phyloP scores from a whole-genome alignment of 192 early-diverging fungal genomes.

The Podila epigama region DNA sequence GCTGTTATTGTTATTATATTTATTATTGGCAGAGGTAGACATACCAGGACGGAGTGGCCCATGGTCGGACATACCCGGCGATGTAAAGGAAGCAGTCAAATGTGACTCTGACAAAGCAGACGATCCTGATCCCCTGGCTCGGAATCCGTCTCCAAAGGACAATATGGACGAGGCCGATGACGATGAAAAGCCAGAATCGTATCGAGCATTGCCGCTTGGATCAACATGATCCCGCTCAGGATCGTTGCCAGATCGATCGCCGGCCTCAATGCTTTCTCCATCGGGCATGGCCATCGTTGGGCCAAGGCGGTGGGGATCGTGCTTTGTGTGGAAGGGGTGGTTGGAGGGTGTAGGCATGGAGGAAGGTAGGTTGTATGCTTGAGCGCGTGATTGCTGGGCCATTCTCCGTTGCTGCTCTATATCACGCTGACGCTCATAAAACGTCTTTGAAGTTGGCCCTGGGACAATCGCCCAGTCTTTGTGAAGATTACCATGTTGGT shows the following conservation, averaged over 20 bases:
- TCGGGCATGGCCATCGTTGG: too few relatives aligned
- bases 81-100: neutral
- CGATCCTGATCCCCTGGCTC: neutral
- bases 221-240: neutral
- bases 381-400: neutral
- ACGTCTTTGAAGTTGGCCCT: constrained; percentile 19
- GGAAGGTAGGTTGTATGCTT: neutral
- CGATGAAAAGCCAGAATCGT: neutral
- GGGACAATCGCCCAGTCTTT: constrained; percentile 40
- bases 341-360: neutral
- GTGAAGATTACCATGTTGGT: constrained; percentile 32
- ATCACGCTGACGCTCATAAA: constrained; percentile 34
- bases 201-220: neutral
- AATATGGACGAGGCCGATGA: neutral
- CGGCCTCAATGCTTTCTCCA: too few relatives aligned
- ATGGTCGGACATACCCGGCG: too few relatives aligned
- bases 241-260: too few relatives aligned
- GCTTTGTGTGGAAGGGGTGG: neutral
- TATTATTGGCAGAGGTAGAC: neutral
- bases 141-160: neutral
- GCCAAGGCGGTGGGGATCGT: neutral
- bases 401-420: constrained; percentile 22
- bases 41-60: too few relatives aligned
- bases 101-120: neutral
- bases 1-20: neutral